Base-by-base conservation (phyloP, 106 monocot genomes). In the Dendrobium catenatum region DNA sequence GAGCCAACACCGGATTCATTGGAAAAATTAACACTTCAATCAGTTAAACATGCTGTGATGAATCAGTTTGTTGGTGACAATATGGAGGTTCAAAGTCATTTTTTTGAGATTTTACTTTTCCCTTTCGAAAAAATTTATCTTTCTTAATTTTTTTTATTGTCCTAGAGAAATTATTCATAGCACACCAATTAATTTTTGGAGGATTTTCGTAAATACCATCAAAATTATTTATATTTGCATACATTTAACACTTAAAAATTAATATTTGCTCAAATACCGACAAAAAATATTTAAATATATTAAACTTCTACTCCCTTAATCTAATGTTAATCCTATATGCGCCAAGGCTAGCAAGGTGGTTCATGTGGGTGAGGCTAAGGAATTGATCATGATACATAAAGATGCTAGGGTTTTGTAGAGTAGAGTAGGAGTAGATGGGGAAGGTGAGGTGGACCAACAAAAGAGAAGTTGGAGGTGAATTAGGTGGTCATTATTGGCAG, bases 1-100 rank as follows among this genome's bases (percentile, higher is more conserved):
- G 98, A 99, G 80, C 95, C 98, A 43, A 86, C 93, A 74, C 98
- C 98, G 55, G 84, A 93, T 18, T 93, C 95, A 61, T 89, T 99
- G 85, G 88, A 93, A 77, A 90, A 89, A 5, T 89, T 99, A 70
- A 93, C 98, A 78, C 81, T 93, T 77, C 82, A 91, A 54, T 80
- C 88, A 66, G 98, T 95, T 33, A 99, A 93, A 80, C 85, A 99
- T 84, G 95, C 98, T 47, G 98, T 99, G 31, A 95, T 99, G 95
- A 91, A 82, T 81, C 98, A 99, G 83, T 99, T 99, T 82, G 77
- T 85, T 72, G 78, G 87, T 75, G 86, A 83, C 79, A 99, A 99
- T 83, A 95, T 99, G 93, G 98, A 99, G 98, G 96, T 97, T 13
- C 48, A 82, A 84, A 42, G 31, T 58, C 4, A 44, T 72, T 5